Conservation (phyloP, 176 grass and related monocot genomes). For the Chloris gayana region DNA sequence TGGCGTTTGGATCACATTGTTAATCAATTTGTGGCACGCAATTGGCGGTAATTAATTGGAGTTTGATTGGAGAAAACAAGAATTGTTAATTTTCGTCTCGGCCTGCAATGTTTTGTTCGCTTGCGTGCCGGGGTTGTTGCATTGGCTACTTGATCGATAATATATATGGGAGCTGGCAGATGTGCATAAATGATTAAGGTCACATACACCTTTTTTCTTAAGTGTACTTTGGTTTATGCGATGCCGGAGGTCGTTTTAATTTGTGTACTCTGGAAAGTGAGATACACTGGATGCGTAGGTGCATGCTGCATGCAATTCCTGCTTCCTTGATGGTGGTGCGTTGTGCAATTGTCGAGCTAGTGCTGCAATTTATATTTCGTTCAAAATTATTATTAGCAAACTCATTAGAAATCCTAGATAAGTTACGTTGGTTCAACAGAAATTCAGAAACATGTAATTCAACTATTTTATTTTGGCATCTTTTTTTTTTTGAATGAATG, state of each 20-base stretch:
- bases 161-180: neutral
- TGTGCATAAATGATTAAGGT: neutral
- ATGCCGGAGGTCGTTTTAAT: neutral
- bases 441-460: no score
- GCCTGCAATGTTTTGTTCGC: slow-evolving; percentile 53
- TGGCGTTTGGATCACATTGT: neutral
- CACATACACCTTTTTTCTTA: neutral
- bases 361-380: neutral
- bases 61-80: slow-evolving; percentile 29
- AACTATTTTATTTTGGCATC: no score
- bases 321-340: neutral
- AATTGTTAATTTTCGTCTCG: slow-evolving; percentile 33
- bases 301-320: neutral
- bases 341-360: neutral
- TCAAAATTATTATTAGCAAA: neutral
- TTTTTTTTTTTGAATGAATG: no score
- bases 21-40: neutral
- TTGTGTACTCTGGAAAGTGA: neutral
- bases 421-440: neutral
- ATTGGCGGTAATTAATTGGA: neutral
- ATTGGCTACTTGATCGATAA: neutral
- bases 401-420: no score
- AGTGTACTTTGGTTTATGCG: neutral
- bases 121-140: slow-evolving; percentile 10
- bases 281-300: neutral